Percentiles rank a stretch among this genome's conserved stretches.
These are phyloP conservation scores for Rubia peregrina DNA, from an alignment of 305 asterid species.

Conservation along the genomic window DNA sequence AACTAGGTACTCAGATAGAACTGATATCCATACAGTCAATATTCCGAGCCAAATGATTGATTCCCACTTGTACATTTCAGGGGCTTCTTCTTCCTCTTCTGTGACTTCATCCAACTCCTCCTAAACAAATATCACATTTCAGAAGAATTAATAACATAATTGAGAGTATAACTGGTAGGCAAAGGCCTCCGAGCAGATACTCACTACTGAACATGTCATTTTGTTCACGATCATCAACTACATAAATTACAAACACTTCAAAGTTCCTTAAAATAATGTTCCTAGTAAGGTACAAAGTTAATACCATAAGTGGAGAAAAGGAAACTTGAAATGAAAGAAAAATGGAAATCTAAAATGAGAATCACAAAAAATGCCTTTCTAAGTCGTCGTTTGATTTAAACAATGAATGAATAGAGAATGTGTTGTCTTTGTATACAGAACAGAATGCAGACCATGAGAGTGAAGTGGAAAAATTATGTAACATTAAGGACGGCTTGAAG, in stretches of 20 bases:
- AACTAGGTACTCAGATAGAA: conserved; percentile 61
- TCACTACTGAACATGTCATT: not conserved
- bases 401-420: not conserved
- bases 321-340: not conserved
- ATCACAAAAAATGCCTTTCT: not conserved
- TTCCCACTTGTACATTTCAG: conserved; percentile 60
- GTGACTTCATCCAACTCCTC: conserved; percentile 32
- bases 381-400: not conserved
- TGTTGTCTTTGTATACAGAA: not conserved
- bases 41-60: conserved; percentile 57
- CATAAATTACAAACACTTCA: not conserved
- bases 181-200: not conserved
- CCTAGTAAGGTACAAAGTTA: not conserved
- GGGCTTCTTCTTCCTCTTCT: conserved; percentile 51
- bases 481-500: not conserved
- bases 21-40: conserved; percentile 50
- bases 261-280: not conserved
- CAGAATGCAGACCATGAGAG: not conserved
- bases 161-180: not conserved
- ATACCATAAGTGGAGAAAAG: not conserved
- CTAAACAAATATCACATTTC: conserved; percentile 24
- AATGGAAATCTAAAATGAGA: not conserved
- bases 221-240: not conserved
- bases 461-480: not conserved
- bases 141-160: not conserved